These are phyloP conservation scores for Somion occarium DNA, from an alignment of 1,284 basidiomycete genomes.

Conservation along the genomic window DNA sequence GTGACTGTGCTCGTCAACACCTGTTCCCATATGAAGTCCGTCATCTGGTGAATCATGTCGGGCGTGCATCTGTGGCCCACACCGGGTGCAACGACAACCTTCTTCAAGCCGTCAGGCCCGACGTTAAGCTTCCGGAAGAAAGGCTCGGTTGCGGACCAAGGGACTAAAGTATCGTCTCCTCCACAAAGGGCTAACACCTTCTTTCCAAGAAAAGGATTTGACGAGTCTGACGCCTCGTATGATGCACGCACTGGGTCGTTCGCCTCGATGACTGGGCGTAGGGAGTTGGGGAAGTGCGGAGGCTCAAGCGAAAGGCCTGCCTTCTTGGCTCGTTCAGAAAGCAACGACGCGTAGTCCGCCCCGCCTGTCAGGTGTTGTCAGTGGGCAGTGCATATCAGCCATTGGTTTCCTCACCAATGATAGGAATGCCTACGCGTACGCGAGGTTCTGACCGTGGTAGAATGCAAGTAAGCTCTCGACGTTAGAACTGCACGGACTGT, in stretches of 20 bases:
- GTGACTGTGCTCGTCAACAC: no score
- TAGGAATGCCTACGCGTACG: slow-evolving; percentile 68
- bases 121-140: slow-evolving; percentile 52
- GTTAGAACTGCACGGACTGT: slow-evolving; percentile 10
- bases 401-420: slow-evolving; percentile 54
- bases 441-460: slow-evolving; percentile 64
- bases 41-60: slow-evolving; percentile 43
- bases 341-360: slow-evolving; percentile 61
- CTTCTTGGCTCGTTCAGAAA: slow-evolving; percentile 52
- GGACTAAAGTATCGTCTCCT: slow-evolving; percentile 50
- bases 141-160: slow-evolving; percentile 43
- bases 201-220: slow-evolving; percentile 64
- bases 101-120: slow-evolving; percentile 43
- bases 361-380: background rate
- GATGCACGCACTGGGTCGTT: slow-evolving; percentile 40
- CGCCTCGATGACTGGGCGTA: slow-evolving; percentile 42
- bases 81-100: slow-evolving; percentile 41
- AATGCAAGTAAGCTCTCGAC: background rate
- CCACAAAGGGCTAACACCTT: slow-evolving; percentile 68
- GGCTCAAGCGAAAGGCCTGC: slow-evolving; percentile 41
- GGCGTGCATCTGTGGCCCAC: slow-evolving; percentile 51
- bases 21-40: slow-evolving; percentile 35
- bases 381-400: no score
- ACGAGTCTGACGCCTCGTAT: slow-evolving; percentile 29
- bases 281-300: slow-evolving; percentile 54